Base-by-base conservation (phyloP, 2,329 filamentous ascomycete genomes). In the Eutypella sp. region DNA sequence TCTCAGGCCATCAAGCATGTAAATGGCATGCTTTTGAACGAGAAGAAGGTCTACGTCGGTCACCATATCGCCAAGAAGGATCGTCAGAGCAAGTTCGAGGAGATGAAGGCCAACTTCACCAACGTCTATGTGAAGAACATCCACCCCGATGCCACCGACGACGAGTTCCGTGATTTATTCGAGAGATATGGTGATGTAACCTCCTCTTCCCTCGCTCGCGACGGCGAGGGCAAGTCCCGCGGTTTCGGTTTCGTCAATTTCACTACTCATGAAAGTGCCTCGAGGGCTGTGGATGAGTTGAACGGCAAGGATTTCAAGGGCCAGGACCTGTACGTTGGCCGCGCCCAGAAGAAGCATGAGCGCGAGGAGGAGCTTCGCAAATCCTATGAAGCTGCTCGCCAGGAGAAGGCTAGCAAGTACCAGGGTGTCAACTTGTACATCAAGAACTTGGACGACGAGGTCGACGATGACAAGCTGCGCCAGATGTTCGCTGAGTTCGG, bases 81-180 rank as follows among this genome's bases (percentile, higher is more conserved):
- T 67, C 92, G 93, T 63, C 93, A 97, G 82, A 96, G 89, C 89
- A 99, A 99, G 78, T 97, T 97, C 61, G 93, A 99, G 78, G 93
- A 99, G 81, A 99, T 99, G 92, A 99, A 99, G 85, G 93, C 93
- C 71, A 99, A 99, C 81, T 99, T 95, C 81, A 99, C 93, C 78
- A 99, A 99, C 71, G 85, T 99, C 72, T 99, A 99, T 75, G 89
- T 99, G 76, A 99, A 99, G 85, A 99, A 99, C 77, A 86, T 99
- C 60, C 82, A 84, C 61, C 64, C 74, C 29, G 92, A 96, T 41
- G 88, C 85, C 54, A 86, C 82, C 48, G 93, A 99, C 51, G 91
- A 97, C 8, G 87, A 97, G 67, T 97, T 99, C 83, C 89, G 90
- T 60, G 80, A 85, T 52, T 78, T 97, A 42, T 97, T 99, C 62